Evolutionary conservation across 2,329 filamentous ascomycete species (phyloP), one percentile per base, ranked within the genome.

Genomic region (Xylariaceae sp.): DNA sequence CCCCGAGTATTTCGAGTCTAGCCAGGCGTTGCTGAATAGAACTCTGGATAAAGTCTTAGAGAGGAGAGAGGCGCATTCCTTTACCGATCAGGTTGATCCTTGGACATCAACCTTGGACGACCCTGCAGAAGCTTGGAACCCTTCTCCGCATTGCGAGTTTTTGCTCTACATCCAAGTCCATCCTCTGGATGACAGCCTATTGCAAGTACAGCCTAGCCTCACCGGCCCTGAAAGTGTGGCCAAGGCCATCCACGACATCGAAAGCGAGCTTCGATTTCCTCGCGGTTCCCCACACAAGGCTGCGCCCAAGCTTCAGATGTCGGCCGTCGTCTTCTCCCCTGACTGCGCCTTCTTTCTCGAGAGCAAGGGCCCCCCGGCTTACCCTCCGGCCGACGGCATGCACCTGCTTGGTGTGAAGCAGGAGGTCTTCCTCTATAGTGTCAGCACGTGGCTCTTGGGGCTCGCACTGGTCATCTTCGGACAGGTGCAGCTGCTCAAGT

Each of bases 121-220:
- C 5, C 61, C 70, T 9, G 69, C 73, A 15, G 79, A 82, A 40
- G 62, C 70, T 9, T 66, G 64, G 37, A 70, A 72, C 38, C 72
- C 77, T 13, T 60, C 71, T 21, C 86, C 87, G 1, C 83, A 85
- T 47, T 98, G 92, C 67, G 92, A 98, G 58, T 87, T 87, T 51
- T 65, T 98, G 31, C 64, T 94, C 35, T 96, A 89, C 57, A 65
- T 90, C 19, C 92, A 96, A 55, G 70, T 90, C 25, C 71, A 83
- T 41, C 75, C 77, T 2, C 58, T 72, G 3, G 58, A 67, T 29
- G 55, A 57, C 10, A 48, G 56, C 7, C 51, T 56, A 14, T 42
- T 65, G 15, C 49, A 56, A 33, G 49, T 59, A 15, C 38, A 54
- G 44, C 37, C 54, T 46, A 37, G 52, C 41, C 31, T 51, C 32